A percentile compares a stretch with the other conserved stretches of the same genome.
Conservation (phyloP, 768 basidiomycete genomes). For the Serendipita sp. region DNA sequence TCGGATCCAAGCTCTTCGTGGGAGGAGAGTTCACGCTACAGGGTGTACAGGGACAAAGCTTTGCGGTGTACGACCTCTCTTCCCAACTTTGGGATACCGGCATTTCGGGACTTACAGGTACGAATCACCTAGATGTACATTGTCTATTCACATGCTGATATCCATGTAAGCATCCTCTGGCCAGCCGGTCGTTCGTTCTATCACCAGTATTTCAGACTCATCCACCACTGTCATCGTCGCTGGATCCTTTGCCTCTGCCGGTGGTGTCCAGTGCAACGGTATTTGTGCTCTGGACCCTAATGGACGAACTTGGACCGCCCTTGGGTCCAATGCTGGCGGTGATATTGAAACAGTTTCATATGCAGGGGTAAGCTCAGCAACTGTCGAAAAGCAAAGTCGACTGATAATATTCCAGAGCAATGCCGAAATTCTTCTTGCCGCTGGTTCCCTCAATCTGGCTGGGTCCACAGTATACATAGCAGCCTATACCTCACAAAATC, state of each 20-base stretch:
- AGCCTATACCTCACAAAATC: conserved; percentile 51
- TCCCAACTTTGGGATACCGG: conserved; percentile 43
- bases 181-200: conserved; percentile 47
- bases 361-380: conserved; percentile 54
- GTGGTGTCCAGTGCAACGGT: conserved; percentile 52
- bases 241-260: conserved; percentile 73
- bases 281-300: conserved; percentile 61
- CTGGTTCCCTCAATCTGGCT: conserved; percentile 57
- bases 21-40: conserved; percentile 68
- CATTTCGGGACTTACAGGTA: conserved; percentile 44
- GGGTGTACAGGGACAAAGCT: conserved; percentile 40
- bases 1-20: conserved; percentile 53
- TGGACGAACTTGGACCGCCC: conserved; percentile 58
- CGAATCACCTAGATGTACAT: conserved; percentile 4
- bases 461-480: conserved; percentile 56
- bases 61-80: conserved; percentile 67
- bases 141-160: background rate
- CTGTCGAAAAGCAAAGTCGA: background rate
- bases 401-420: conserved; percentile 32
- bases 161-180: conserved; percentile 22
- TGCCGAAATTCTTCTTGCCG: conserved; percentile 56
- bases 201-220: conserved; percentile 45
- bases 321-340: conserved; percentile 70
- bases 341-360: conserved; percentile 64
- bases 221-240: conserved; percentile 57